These are phyloP conservation scores for Diaporthe sp. DNA, from an alignment of 2,329 filamentous ascomycete species.

Conservation along the genomic window DNA sequence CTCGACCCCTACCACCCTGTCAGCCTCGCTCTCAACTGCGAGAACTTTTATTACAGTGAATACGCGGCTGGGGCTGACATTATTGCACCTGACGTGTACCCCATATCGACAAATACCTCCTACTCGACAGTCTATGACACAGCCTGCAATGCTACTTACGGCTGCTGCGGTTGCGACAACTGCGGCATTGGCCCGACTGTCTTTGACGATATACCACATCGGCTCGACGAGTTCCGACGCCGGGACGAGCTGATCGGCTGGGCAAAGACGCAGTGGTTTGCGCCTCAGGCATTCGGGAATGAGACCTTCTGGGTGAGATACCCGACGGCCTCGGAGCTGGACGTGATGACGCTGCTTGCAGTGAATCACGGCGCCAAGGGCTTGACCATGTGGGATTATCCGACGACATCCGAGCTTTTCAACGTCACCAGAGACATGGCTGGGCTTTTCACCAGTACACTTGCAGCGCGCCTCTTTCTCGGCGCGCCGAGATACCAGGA, in stretches of 20 bases:
- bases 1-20: constrained; percentile 67
- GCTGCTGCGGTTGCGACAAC: constrained; percentile 66
- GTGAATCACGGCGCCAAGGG: constrained; percentile 65
- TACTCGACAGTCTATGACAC: constrained; percentile 61
- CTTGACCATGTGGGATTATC: constrained; percentile 63
- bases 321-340: constrained; percentile 59
- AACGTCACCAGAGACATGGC: constrained; percentile 54
- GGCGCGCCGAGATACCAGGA: constrained; percentile 46
- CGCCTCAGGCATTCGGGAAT: constrained; percentile 63
- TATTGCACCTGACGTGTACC: constrained; percentile 61
- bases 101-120: constrained; percentile 60
- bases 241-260: constrained; percentile 57
- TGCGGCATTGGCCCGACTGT: constrained; percentile 52
- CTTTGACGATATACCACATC: constrained; percentile 58
- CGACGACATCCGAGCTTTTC: constrained; percentile 52
- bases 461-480: constrained; percentile 54
- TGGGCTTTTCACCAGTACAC: constrained; percentile 51
- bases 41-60: constrained; percentile 64
- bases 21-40: constrained; percentile 65
- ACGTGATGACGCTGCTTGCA: constrained; percentile 60
- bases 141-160: constrained; percentile 64
- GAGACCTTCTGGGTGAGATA: constrained; percentile 61
- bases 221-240: constrained; percentile 55
- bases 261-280: constrained; percentile 62
- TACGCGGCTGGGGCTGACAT: constrained; percentile 65